Base-by-base conservation (phyloP, 2,329 filamentous ascomycete species). In the Aspergillus carbonarius region DNA sequence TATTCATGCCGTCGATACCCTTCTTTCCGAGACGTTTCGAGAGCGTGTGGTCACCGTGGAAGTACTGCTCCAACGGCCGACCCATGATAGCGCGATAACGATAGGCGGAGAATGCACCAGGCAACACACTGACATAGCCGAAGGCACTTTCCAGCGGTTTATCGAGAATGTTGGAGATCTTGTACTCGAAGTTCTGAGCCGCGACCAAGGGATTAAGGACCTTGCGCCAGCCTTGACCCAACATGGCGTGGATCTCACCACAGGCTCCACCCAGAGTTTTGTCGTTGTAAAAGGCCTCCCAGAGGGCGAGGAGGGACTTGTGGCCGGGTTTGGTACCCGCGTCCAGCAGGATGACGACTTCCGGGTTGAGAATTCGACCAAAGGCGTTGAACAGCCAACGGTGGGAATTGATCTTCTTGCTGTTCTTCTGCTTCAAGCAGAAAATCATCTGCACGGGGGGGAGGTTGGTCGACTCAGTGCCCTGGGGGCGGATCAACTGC, bases 1-100 rank as follows among this genome's bases (percentile, higher is more conserved):
- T 98, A 81, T 98, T 98, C 95, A 98, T 98, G 70, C 93, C 95
- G 74, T 99, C 95, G 68, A 99, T 98, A 86, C 95, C 95, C 85
- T 99, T 99, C 82, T 96, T 96, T 69, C 93, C 93, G 55, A 97
- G 87, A 67, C 93, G 88, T 79, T 95, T 95, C 59, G 95, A 96
- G 34, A 98, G 85, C 0, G 95, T 98, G 79, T 98, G 95, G 73
- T 99, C 95, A 84, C 95, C 95, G 77, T 98, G 95, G 87, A 99
- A 99, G 81, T 99, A 99, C 80, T 99, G 95, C 77, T 98, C 93
- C 30, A 99, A 82, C 34, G 95, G 95, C 54, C 95, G 87, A 59
- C 95, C 95, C 92, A 98, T 97, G 71, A 99, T 98, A 55, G 95
- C 95, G 69, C 95, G 88, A 86, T 96, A 99, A 62, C 95, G 86